These are phyloP conservation scores for Dicorynia guianensis DNA, from an alignment of 306 rosid species.

Conservation along the genomic window DNA sequence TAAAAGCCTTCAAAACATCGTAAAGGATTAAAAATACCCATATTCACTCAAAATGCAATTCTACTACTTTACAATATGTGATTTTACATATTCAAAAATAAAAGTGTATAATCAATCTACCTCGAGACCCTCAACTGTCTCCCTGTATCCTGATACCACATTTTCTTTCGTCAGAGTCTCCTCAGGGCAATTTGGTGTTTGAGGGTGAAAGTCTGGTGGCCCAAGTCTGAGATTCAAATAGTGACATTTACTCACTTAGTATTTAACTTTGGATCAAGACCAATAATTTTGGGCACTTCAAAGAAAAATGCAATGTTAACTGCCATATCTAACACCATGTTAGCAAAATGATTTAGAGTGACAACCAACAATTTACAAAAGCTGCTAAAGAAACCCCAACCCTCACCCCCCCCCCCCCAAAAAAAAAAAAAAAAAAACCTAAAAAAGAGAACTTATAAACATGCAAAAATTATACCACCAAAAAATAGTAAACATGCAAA, in stretches of 20 bases:
- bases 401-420: no score
- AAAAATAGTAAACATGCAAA: conserved; percentile 1
- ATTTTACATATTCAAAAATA: no score
- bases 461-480: no score
- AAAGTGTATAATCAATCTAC: conserved; percentile 41
- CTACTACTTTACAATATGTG: no score
- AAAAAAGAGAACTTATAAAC: no score
- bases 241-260: conserved; percentile 28
- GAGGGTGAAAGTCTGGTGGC: conserved; percentile 90
- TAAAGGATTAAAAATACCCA: no score
- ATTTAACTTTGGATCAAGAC: background rate
- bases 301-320: conserved; percentile 5
- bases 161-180: conserved; percentile 90
- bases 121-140: conserved; percentile 93
- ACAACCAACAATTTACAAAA: conserved; percentile 8
- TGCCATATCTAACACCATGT: no score
- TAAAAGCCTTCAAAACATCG: no score
- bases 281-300: conserved; percentile 2
- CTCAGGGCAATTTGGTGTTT: conserved; percentile 83
- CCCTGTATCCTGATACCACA: conserved; percentile 81
- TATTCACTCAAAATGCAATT: no score
- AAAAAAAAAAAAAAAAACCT: no score
- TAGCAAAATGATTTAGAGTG: background rate
- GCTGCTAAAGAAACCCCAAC: background rate
- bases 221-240: conserved; percentile 75